These are phyloP conservation scores for Pelargonium myrrhifolium DNA, from an alignment of 441 rosid species.

Conservation along the genomic window DNA sequence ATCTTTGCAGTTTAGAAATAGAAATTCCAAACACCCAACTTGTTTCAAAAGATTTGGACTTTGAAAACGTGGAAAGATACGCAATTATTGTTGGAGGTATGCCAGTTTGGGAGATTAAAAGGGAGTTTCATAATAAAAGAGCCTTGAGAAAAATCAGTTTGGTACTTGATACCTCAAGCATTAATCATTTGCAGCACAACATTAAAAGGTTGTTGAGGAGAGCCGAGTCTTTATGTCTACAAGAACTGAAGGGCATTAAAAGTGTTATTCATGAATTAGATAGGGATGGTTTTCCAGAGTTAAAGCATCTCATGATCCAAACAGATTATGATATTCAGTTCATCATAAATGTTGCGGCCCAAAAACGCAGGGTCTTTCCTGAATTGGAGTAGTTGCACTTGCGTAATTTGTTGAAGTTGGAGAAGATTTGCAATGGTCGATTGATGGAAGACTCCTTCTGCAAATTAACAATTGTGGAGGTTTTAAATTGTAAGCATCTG, in stretches of 20 bases:
- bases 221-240: conserved; percentile 17
- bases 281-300: too few relatives aligned
- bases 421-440: not conserved
- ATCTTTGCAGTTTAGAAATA: too few relatives aligned
- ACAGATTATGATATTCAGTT: not conserved
- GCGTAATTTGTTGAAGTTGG: not conserved
- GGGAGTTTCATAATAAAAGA: not conserved
- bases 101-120: too few relatives aligned
- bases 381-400: not conserved
- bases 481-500: conserved; percentile 5
- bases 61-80: too few relatives aligned
- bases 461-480: conserved; percentile 13
- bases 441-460: not conserved
- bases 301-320: not conserved
- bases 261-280: conserved; percentile 1
- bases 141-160: not conserved
- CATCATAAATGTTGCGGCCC: not conserved
- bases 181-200: not conserved
- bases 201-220: conserved; percentile 17
- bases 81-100: too few relatives aligned
- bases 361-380: not conserved
- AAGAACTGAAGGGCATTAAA: conserved; percentile 15
- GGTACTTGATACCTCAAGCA: not conserved
- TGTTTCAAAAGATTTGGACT: too few relatives aligned
- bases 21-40: too few relatives aligned